phyloP scores from a whole-genome alignment of 345 rosid genomes.

The Gossypium australe region DNA sequence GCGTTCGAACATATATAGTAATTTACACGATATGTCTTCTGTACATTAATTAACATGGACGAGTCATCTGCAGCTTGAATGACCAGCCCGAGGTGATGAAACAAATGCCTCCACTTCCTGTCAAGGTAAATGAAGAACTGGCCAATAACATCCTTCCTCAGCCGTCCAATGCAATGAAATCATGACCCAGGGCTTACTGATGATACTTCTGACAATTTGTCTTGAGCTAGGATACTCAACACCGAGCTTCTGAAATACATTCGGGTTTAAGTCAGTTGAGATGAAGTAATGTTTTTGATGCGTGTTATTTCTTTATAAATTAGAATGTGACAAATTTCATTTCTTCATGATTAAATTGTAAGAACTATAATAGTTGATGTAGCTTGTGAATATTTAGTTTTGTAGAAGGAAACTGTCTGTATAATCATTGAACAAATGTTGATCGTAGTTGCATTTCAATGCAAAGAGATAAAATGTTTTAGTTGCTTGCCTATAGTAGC shows the following conservation, averaged over 20 bases:
- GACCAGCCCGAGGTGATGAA: constrained; percentile 82
- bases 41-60: constrained; percentile 11
- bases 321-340: constrained; percentile 5
- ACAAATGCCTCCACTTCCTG: constrained; percentile 86
- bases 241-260: too few relatives aligned
- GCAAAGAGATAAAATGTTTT: not conserved
- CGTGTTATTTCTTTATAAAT: not conserved
- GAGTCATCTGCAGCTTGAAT: constrained; percentile 47
- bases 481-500: too few relatives aligned
- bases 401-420: constrained; percentile 17
- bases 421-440: not conserved
- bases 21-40: not conserved
- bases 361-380: constrained; percentile 17
- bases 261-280: too few relatives aligned
- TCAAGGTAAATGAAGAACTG: constrained; percentile 69
- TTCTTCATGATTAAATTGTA: constrained; percentile 2
- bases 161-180: constrained; percentile 44
- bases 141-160: constrained; percentile 56
- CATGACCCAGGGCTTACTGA: constrained; percentile 26
- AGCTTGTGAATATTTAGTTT: constrained; percentile 33
- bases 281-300: not conserved
- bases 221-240: not conserved
- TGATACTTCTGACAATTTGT: constrained; percentile 17
- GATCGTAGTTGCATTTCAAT: not conserved
- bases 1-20: not conserved